A percentile compares a stretch with the other conserved stretches of the same genome.
These are phyloP conservation scores for Beauveria sp. DNA, from an alignment of 2,329 filamentous ascomycete species.

Conservation along the genomic window DNA sequence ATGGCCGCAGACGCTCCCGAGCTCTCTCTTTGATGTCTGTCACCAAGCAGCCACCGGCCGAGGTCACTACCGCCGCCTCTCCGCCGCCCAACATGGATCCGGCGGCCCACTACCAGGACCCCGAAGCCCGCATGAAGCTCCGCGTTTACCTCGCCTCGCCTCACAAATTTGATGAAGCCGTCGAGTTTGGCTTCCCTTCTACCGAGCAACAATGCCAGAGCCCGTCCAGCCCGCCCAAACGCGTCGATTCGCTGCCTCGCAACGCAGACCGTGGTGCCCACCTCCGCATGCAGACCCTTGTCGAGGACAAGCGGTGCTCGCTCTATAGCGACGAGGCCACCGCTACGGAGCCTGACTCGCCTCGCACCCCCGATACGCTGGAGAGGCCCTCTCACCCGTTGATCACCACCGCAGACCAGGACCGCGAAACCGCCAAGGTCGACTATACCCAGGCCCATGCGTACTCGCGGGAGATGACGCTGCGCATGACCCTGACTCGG, in stretches of 20 bases:
- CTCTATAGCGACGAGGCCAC: constrained; percentile 48
- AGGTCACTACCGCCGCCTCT: constrained; percentile 16
- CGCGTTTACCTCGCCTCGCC: constrained; percentile 80
- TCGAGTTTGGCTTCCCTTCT: constrained; percentile 86
- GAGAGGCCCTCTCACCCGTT: constrained; percentile 30
- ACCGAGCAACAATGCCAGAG: constrained; percentile 32
- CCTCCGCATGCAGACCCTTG: constrained; percentile 40
- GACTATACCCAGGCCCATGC: constrained; percentile 45
- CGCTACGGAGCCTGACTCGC: constrained; percentile 50
- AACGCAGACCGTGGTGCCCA: not conserved
- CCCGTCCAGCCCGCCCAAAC: constrained; percentile 9
- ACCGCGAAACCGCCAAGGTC: constrained; percentile 20
- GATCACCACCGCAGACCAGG: constrained; percentile 19
- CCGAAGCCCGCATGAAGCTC: constrained; percentile 78
- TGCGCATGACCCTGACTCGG: constrained; percentile 90
- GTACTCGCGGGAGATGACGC: constrained; percentile 77
- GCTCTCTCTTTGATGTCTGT: constrained; percentile 47
- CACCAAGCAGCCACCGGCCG: constrained; percentile 28
- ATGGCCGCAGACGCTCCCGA: constrained; percentile 43
- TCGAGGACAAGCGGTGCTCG: constrained; percentile 50
- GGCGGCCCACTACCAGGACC: constrained; percentile 79
- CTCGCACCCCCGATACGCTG: constrained; percentile 44
- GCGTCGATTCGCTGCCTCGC: constrained; percentile 8
- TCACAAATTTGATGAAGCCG: constrained; percentile 93
- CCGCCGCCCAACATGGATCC: constrained; percentile 51